These are phyloP conservation scores for Madurella mycetomatis DNA, from an alignment of 2,329 filamentous ascomycete species.

Conservation along the genomic window DNA sequence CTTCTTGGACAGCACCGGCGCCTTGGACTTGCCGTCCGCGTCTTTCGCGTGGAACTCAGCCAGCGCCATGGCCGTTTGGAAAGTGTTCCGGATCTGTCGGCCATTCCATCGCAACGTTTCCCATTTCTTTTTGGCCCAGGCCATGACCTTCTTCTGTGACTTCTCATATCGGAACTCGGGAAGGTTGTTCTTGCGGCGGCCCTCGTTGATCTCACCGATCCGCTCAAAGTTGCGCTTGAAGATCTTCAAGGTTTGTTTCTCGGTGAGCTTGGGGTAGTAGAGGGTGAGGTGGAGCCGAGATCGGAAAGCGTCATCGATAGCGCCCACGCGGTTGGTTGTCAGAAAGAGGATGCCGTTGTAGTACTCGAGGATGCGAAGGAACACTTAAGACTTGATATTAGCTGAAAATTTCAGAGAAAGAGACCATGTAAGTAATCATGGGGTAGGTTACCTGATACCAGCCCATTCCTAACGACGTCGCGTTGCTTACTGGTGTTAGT, in stretches of 20 bases:
- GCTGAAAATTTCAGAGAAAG: no score
- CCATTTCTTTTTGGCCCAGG: neutral
- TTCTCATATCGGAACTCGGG: no score
- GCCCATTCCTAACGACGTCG: conserved; percentile 29
- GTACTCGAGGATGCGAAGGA: conserved; percentile 35
- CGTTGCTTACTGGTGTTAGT: conserved; percentile 1
- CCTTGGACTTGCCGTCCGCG: no score
- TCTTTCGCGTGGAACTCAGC: neutral
- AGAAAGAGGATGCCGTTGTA: conserved; percentile 36
- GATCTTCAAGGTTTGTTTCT: conserved; percentile 17
- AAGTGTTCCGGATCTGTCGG: conserved; percentile 3
- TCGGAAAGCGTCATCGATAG: conserved; percentile 39
- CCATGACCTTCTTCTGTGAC: neutral
- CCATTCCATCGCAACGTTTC: conserved; percentile 4
- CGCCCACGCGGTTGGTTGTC: conserved; percentile 40
- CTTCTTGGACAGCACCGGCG: no score
- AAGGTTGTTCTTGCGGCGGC: no score
- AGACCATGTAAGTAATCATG: no score
- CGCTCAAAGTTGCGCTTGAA: conserved; percentile 14
- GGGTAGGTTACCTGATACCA: conserved; percentile 27
- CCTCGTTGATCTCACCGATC: conserved; percentile 3
- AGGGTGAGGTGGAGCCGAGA: conserved; percentile 36
- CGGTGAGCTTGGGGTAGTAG: conserved; percentile 30
- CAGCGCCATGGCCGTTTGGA: neutral
- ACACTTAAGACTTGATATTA: conserved; percentile 17